A percentile compares a stretch with the other conserved stretches of the same genome.
Conservation (phyloP, 768 basidiomycete genomes). For the Podaxis mareebaensis region DNA sequence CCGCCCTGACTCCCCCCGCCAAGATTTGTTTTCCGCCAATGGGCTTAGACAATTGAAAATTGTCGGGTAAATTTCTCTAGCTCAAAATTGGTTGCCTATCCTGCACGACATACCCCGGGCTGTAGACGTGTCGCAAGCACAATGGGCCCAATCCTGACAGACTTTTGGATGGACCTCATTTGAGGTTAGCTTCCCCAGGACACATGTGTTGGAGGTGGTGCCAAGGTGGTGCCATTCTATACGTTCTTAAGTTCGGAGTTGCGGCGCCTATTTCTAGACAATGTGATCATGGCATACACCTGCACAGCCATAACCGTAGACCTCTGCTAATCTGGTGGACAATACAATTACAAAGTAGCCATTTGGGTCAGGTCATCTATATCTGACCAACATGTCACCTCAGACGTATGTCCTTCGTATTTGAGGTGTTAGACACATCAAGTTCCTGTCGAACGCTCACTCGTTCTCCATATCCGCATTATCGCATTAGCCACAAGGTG, state of each 20-base stretch:
- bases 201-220: neutral
- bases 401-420: neutral
- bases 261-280: neutral
- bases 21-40: too few species aligned
- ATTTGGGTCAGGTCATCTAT: neutral
- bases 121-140: too few species aligned
- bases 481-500: too few species aligned
- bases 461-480: too few species aligned
- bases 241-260: neutral
- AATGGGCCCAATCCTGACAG: too few species aligned
- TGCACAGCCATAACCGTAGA: neutral
- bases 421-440: neutral
- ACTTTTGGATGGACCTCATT: too few species aligned
- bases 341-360: neutral
- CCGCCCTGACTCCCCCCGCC: neutral
- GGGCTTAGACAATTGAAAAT: too few species aligned
- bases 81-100: too few species aligned
- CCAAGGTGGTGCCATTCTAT: neutral
- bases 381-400: neutral
- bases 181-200: neutral
- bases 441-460: neutral
- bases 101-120: too few species aligned
- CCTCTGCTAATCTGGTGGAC: neutral
- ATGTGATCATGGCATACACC: neutral
- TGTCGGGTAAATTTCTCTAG: too few species aligned